Conservation (phyloP, 257 asterid species). For the Nicotiana paniculata region DNA sequence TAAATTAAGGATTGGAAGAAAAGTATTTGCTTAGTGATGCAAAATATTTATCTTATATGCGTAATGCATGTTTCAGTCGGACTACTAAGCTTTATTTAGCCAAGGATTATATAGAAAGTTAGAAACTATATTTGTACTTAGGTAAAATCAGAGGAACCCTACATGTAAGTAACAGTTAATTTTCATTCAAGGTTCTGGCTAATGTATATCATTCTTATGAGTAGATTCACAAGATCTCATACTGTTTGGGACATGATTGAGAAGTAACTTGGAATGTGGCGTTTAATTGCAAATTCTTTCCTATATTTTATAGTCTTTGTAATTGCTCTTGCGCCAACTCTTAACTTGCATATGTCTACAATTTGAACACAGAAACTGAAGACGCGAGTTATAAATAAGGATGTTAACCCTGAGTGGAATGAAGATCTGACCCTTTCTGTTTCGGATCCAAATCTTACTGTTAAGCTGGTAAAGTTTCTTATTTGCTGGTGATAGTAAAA, state of each 20-base stretch:
- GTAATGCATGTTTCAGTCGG: background rate
- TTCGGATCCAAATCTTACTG: slow-evolving; percentile 13
- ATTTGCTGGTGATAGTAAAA: background rate
- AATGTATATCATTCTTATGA: background rate
- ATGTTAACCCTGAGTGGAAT: slow-evolving; percentile 23
- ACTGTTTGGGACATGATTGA: background rate
- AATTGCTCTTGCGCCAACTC: background rate
- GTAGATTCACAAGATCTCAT: background rate
- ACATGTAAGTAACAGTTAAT: background rate
- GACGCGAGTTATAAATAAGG: slow-evolving; percentile 17
- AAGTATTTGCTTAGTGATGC: background rate
- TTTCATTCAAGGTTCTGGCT: background rate
- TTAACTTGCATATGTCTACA: background rate
- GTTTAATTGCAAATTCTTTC: background rate
- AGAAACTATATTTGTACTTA: background rate
- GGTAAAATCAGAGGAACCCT: background rate
- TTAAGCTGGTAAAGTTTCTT: slow-evolving; percentile 18
- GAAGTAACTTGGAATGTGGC: background rate
- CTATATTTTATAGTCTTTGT: background rate
- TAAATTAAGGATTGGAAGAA: background rate
- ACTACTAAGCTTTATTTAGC: background rate
- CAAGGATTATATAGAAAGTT: background rate
- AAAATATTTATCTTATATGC: too few species aligned
- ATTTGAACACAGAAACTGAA: slow-evolving; percentile 13
- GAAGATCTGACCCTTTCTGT: slow-evolving; percentile 24